These are phyloP conservation scores for Yamadazyma diddensiae DNA, from an alignment of 1,139 yeast genomes.

Conservation along the genomic window DNA sequence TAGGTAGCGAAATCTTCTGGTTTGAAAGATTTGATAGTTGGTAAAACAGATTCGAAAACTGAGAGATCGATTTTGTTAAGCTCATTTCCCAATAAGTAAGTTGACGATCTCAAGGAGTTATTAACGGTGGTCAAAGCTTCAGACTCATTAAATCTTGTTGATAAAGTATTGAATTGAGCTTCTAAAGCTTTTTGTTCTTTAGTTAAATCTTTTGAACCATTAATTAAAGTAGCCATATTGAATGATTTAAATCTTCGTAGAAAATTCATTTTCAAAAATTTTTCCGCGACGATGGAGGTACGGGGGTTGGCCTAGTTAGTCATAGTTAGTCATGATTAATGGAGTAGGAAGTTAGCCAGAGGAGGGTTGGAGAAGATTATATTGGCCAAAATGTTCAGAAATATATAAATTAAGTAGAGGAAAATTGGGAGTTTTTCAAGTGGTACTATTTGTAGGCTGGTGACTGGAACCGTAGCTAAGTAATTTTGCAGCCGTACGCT, in stretches of 20 bases:
- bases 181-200: slow-evolving; percentile 65
- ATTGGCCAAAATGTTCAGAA: no score
- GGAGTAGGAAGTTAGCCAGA: no score
- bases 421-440: no score
- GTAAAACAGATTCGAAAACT: slow-evolving; percentile 63
- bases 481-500: no score
- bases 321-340: no score
- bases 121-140: slow-evolving; percentile 61
- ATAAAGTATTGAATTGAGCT: slow-evolving; percentile 77
- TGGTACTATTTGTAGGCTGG: no score
- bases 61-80: slow-evolving; percentile 68
- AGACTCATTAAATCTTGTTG: slow-evolving; percentile 55
- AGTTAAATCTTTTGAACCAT: slow-evolving; percentile 28
- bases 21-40: slow-evolving; percentile 56
- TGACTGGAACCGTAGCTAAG: no score
- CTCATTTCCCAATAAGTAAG: slow-evolving; percentile 64
- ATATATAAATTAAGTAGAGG: no score
- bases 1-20: slow-evolving; percentile 50
- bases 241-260: slow-evolving; percentile 4
- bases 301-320: no score
- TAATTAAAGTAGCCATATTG: slow-evolving; percentile 23
- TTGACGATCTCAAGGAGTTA: slow-evolving; percentile 61
- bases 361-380: no score
- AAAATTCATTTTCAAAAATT: no score
- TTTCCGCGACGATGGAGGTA: no score